Base-by-base conservation (phyloP, 148 eudicot genomes). In the Cornus suecica region DNA sequence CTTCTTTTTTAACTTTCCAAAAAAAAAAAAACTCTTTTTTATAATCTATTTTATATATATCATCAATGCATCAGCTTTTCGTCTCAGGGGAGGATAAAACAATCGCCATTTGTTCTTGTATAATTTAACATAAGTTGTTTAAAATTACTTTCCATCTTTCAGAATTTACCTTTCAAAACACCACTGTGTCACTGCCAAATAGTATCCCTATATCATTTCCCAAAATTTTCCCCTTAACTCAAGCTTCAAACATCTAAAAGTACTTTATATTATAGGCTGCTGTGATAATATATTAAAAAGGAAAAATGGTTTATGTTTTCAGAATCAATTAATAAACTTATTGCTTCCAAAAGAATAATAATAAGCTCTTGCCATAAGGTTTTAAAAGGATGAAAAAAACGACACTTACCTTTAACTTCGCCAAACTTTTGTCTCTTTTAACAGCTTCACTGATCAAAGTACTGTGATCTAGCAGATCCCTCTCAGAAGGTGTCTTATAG, bases 331-430 rank as follows among this genome's bases (percentile, higher is more conserved):
- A 34, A 65, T 73, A 42, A 37, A 52, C 54, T 52, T 48, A 63
- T 16, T 15, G 37, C 63, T 16, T 13, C 14, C 30, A 34, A 73
- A 66, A 37, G 16, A 26, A 14, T 31, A 28, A 51, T 48, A 58
- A 58, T 48, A 58, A 58, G 62, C 22, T 22, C 62, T 58, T 58
- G 24, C 62, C 62, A 58, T 58, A 16, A 1, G 23, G 20, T 25
- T 60, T 63, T 8, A 66, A 60, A 15, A 9, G 28, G 16, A 70
- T 31, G 23, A 42, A 56, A 22, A 45, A 70, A 51, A 9, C 5
- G 48, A 6, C 18, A 77, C 83, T 73, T 25, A 95, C 99, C 94
- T 95, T 77, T 1, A 97, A 90, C 70, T 83, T 85, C 73, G 80
- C 85, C 72, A 95, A 85, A 8, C 77, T 82, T 56, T 83, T 84